phyloP scores from a whole-genome alignment of 176 grass and related monocot species.

The Musa beccarii region DNA sequence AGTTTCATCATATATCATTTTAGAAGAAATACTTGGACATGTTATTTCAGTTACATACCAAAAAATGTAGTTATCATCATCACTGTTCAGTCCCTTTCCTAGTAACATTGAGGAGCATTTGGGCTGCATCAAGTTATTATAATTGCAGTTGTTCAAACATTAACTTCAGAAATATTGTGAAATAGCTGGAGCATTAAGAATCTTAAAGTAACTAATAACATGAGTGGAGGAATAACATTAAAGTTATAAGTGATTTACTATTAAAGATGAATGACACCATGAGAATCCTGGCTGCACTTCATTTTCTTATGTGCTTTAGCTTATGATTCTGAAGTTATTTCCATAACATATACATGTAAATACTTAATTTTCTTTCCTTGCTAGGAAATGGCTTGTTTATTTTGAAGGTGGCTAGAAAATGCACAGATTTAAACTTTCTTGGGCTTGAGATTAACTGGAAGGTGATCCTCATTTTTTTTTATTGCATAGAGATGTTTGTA shows the following conservation, averaged over 20 bases:
- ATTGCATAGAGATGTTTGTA: constrained; percentile 9
- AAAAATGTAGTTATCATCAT: neutral
- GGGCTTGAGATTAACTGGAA: constrained; percentile 93
- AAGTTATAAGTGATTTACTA: neutral
- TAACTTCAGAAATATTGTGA: too few relatives aligned
- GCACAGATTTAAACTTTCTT: constrained; percentile 65
- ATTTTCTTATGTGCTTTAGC: neutral
- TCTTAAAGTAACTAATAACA: too few relatives aligned
- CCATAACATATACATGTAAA: neutral
- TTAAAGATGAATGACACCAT: neutral
- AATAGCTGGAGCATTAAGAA: too few relatives aligned
- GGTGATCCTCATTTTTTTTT: constrained; percentile 25
- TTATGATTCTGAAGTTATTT: neutral
- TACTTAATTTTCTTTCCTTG: constrained; percentile 11
- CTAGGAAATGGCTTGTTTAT: constrained; percentile 97
- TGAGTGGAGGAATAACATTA: too few relatives aligned
- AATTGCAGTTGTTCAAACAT: too few relatives aligned
- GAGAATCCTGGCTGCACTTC: neutral
- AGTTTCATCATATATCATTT: neutral
- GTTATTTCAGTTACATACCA: neutral
- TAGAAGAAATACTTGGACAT: neutral
- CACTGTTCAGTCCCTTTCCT: too few relatives aligned
- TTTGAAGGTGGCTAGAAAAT: constrained; percentile 60
- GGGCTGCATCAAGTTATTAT: too few relatives aligned
- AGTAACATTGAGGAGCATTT: too few relatives aligned